These are phyloP conservation scores for Phanerodontia chrysosporium DNA, from an alignment of 768 basidiomycete species.

Conservation along the genomic window DNA sequence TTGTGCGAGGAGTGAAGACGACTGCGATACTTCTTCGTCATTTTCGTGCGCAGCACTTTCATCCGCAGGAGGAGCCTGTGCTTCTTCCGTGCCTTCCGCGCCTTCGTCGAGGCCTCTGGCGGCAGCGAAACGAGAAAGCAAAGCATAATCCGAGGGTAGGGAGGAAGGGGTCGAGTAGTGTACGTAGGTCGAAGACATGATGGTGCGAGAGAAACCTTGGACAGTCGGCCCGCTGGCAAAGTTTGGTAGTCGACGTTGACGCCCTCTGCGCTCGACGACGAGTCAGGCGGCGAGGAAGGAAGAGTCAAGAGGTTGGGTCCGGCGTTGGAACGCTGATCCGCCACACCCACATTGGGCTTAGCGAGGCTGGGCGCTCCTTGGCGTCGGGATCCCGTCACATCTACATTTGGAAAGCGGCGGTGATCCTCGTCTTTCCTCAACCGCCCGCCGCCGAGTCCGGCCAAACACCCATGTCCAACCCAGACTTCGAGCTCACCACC, in stretches of 20 bases:
- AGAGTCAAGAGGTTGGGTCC: background rate
- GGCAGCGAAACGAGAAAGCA: constrained; percentile 49
- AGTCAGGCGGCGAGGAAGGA: too few species aligned
- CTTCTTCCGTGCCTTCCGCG: constrained; percentile 16
- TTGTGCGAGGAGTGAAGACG: constrained; percentile 2
- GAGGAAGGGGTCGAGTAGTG: constrained; percentile 49
- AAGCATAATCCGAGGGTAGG: constrained; percentile 61
- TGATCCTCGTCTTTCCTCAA: background rate
- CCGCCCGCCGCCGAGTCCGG: background rate
- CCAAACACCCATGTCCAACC: constrained; percentile 8
- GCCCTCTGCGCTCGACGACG: too few species aligned
- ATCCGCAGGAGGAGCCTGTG: constrained; percentile 5
- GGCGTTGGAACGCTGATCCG: background rate
- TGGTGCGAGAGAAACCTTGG: background rate
- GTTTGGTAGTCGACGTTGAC: too few species aligned
- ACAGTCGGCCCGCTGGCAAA: too few species aligned
- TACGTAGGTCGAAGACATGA: constrained; percentile 41
- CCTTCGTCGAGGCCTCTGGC: constrained; percentile 16
- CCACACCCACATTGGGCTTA: background rate
- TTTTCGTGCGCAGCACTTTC: constrained; percentile 4
- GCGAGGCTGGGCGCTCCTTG: too few species aligned
- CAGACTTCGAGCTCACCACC: constrained; percentile 21
- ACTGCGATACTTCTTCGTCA: constrained; percentile 10
- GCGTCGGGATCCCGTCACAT: background rate
- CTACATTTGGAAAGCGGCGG: background rate